A percentile compares a stretch with the other conserved stretches of the same genome.
Conservation (phyloP, 306 rosid genomes). For the Morella rubra region DNA sequence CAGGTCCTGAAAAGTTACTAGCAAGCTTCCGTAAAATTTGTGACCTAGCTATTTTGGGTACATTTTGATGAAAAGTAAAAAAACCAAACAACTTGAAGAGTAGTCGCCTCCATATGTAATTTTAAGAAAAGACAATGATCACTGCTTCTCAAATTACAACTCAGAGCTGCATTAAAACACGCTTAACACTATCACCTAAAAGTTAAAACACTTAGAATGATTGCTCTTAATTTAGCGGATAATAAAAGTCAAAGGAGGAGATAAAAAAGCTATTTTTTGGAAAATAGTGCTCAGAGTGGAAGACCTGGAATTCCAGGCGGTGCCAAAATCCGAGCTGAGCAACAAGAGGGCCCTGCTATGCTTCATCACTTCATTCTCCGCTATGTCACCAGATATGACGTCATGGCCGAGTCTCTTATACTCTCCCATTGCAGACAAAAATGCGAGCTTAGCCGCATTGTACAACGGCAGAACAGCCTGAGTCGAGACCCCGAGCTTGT, state of each 20-base stretch:
- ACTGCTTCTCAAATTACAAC: not conserved
- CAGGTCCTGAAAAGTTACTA: not conserved
- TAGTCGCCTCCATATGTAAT: not conserved
- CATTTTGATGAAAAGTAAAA: not conserved
- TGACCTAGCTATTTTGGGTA: not conserved
- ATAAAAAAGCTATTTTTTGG: not conserved
- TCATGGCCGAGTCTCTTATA: slow-evolving; percentile 36
- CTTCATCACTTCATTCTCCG: slow-evolving; percentile 60
- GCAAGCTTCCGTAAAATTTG: not conserved
- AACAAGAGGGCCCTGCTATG: slow-evolving; percentile 68
- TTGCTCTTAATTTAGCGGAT: too few relatives aligned
- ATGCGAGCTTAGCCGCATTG: slow-evolving; percentile 50
- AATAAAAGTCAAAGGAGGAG: too few relatives aligned
- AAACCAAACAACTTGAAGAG: too few relatives aligned
- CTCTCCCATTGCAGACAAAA: slow-evolving; percentile 50
- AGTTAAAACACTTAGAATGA: not conserved
- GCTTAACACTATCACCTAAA: not conserved
- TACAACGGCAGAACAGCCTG: slow-evolving; percentile 56
- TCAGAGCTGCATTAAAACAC: not conserved
- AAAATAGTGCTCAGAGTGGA: not conserved
- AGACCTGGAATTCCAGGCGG: slow-evolving; percentile 95
- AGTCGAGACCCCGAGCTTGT: slow-evolving; percentile 83
- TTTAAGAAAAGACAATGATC: not conserved
- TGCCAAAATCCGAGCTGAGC: slow-evolving; percentile 77
- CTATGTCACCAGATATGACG: slow-evolving; percentile 21